Base-by-base conservation (phyloP, 352 stramenopile genomes). In the Pythium chondricola region DNA sequence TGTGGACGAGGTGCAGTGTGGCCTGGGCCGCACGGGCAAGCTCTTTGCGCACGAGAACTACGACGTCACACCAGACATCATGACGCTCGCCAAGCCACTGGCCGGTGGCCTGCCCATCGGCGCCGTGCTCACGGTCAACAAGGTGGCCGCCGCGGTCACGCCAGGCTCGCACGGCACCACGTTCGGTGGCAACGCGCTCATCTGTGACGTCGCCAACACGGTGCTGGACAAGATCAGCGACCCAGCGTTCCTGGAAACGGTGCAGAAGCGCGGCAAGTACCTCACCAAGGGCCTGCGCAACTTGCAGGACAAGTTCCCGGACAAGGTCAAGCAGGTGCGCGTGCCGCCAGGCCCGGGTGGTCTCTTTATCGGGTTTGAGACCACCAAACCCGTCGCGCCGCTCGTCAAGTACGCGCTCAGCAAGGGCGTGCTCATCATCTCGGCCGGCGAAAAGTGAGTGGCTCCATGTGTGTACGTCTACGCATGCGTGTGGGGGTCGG, bases 1-100 rank as follows among this genome's bases (percentile, higher is more conserved):
- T 64, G 90, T 83, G n/a, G 97, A 99, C 76, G 97, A 99, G 76
- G 95, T 99, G 22, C 96, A 99, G 75, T 85, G 93, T 32, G 97
- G 97, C 29, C 73, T 99, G n/a, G 95, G 93, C 16, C 91, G 96
- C 30, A 98, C 88, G 27, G 96, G 96, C 47, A 95, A 79, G 53
- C 57, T 98, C 7, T 98, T 97, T 76, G 93, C 88, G 42, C 94
- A 98, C 64, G 71, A 98, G 71, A 76, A 97, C 54, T 83, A 98
- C 20, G 84, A 80, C 51, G 71, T 98, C 25, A 81, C 88, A 27
- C 95, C 96, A 0, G 95, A 99, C 71, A 86, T 98, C 21, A 97
- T 99, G 72, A 98, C 93, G 50, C 91, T 93, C 27, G 96, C 96
- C n/a, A 99, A 99, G 71, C 94, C 95, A 3, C 78, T 99, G 18